Base-by-base conservation (phyloP, 257 asterid species). In the Gentiana macrophylla region DNA sequence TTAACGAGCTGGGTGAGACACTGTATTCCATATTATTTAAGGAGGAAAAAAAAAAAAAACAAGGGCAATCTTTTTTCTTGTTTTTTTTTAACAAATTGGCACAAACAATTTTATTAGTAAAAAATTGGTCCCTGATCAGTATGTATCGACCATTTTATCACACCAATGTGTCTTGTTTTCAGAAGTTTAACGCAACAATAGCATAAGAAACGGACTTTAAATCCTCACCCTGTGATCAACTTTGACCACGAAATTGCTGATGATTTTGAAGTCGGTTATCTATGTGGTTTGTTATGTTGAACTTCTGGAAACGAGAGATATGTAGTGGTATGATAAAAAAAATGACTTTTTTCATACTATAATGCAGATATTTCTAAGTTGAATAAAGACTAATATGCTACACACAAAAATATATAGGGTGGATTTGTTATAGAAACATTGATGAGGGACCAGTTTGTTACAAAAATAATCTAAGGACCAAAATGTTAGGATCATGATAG, bases 111-210 rank as follows among this genome's bases (percentile, higher is more conserved):
- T 24, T 24, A 24, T 24, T 24, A 24, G 24, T 24, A 24, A 24
- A 24, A 24, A 24, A 24, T 24, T 24, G 24, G 24, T 24, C 24
- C 24, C 24, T 24, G 24, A 24, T 24, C 24, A 24, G 24, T 24
- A 24, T 24, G 24, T 24, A 24, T 24, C 24, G 24, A 24, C 24
- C 24, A 24, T 24, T 24, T 24, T 24, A 75, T 62, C 78, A 71
- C 60, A 79, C 79, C 15, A 73, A 70, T 60, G 58, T 70, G 62
- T 4, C 84, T 37, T 84, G 89, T 74, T 67, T 87, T 12, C 80
- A 63, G 36, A 63, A 5, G 5, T 57, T 12, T 37, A 8, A 32
- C 53, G 50, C 35, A 68, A 59, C 53, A 67, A 52, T 59, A 67
- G 66, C 4, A 48, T 57, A 36, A 63, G 64, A 1, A 59, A 77